These are phyloP conservation scores for Phanerochaete sordida DNA, from an alignment of 768 basidiomycete species.

Conservation along the genomic window DNA sequence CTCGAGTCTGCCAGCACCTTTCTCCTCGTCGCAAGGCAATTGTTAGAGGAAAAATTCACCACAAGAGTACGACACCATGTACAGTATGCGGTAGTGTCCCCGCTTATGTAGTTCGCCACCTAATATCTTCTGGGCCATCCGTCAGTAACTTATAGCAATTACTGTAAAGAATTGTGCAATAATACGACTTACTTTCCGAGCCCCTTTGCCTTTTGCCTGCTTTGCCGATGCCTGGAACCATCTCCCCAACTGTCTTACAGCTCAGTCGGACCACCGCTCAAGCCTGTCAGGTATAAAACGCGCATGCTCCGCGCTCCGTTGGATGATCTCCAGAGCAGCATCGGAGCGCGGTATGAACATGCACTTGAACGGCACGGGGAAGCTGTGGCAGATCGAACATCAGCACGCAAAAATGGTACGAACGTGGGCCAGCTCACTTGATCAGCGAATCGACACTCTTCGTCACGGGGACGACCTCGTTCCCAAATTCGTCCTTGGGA, in stretches of 20 bases:
- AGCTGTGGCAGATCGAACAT: slow-evolving; percentile 25
- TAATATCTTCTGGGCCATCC: too few species aligned
- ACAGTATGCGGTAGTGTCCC: too few species aligned
- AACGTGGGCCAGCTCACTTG: background rate
- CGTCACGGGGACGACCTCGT: background rate
- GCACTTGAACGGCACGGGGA: slow-evolving; percentile 47
- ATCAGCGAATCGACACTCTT: background rate
- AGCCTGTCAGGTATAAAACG: background rate
- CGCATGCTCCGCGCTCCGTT: background rate
- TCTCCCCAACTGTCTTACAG: too few species aligned
- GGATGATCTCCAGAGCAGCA: background rate
- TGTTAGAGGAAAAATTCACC: background rate
- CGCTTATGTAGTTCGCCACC: too few species aligned
- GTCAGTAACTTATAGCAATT: too few species aligned
- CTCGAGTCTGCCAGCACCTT: background rate
- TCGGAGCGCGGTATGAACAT: slow-evolving; percentile 37
- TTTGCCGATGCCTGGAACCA: too few species aligned
- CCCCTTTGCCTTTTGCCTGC: too few species aligned
- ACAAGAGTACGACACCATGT: background rate
- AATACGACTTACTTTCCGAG: too few species aligned
- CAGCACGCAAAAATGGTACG: background rate
- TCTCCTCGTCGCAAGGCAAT: background rate
- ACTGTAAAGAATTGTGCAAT: too few species aligned
- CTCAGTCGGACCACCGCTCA: too few species aligned
- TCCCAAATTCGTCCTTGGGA: background rate